These are phyloP conservation scores for Crotalaria pallida DNA, from an alignment of 306 rosid species.

Conservation along the genomic window DNA sequence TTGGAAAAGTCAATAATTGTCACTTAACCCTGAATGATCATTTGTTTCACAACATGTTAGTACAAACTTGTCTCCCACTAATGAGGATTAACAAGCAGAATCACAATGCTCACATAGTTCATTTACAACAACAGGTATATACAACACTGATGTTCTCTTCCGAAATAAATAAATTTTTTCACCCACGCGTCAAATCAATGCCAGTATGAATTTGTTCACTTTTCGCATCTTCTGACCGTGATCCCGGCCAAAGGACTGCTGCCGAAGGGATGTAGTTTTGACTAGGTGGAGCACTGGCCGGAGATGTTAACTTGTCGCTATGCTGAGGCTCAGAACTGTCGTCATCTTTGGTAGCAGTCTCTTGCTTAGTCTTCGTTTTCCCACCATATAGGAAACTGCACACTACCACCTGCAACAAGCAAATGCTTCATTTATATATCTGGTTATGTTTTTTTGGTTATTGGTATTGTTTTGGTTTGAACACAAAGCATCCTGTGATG, in stretches of 20 bases:
- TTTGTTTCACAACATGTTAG: constrained; percentile 52
- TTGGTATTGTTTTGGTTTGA: background rate
- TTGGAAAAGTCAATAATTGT: constrained; percentile 8
- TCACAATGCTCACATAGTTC: constrained; percentile 45
- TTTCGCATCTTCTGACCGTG: constrained; percentile 48
- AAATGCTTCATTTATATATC: constrained; percentile 2
- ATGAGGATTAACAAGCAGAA: constrained; percentile 28
- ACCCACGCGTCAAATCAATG: constrained; percentile 84
- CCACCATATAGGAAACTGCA: constrained; percentile 84
- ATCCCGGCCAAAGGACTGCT: constrained; percentile 60
- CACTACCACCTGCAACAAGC: constrained; percentile 62
- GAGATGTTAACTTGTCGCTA: constrained; percentile 47
- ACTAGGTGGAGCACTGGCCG: constrained; percentile 43
- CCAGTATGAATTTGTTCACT: constrained; percentile 52
- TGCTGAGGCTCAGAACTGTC: constrained; percentile 51
- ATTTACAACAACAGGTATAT: constrained; percentile 78
- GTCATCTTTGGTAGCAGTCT: constrained; percentile 31
- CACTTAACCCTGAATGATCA: constrained; percentile 22
- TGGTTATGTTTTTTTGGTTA: background rate
- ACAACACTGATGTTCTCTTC: constrained; percentile 54
- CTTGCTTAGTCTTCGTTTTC: constrained; percentile 59
- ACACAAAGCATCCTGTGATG: background rate
- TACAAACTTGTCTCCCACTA: constrained; percentile 35
- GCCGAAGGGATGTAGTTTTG: constrained; percentile 59
- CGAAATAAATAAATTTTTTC: constrained; percentile 26